Evolutionary conservation across 257 asterid genomes (phyloP).

Genomic region (Solanum bulbocastanum): DNA sequence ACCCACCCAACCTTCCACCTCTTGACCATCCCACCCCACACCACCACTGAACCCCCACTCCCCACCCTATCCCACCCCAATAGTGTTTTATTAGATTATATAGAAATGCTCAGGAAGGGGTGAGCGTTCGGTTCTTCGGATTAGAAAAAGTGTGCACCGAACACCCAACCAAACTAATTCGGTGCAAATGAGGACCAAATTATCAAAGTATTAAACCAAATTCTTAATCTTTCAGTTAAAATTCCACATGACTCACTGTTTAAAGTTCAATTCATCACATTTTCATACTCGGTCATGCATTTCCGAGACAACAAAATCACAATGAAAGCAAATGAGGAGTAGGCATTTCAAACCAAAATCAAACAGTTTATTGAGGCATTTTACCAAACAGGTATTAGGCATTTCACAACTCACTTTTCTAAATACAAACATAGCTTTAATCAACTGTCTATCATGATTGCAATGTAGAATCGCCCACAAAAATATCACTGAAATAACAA

Average conservation of each 20-base stretch:
- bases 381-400: not conserved
- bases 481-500: not conserved
- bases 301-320: not conserved
- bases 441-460: not conserved
- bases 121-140: not conserved
- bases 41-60: not conserved
- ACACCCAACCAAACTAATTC: not conserved
- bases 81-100: not conserved
- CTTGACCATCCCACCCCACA: not conserved
- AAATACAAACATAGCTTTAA: not conserved
- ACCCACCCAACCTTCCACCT: not conserved
- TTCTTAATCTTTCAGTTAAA: not conserved
- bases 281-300: not conserved
- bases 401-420: not conserved
- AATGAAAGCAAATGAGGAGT: not conserved
- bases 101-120: not conserved
- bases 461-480: not conserved
- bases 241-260: not conserved
- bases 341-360: not conserved
- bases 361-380: not conserved
- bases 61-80: not conserved
- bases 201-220: not conserved
- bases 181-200: not conserved
- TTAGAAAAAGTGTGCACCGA: not conserved
- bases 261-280: not conserved